Base-by-base conservation (phyloP, 202 grass and related monocot species). In the Setaria viridis region DNA sequence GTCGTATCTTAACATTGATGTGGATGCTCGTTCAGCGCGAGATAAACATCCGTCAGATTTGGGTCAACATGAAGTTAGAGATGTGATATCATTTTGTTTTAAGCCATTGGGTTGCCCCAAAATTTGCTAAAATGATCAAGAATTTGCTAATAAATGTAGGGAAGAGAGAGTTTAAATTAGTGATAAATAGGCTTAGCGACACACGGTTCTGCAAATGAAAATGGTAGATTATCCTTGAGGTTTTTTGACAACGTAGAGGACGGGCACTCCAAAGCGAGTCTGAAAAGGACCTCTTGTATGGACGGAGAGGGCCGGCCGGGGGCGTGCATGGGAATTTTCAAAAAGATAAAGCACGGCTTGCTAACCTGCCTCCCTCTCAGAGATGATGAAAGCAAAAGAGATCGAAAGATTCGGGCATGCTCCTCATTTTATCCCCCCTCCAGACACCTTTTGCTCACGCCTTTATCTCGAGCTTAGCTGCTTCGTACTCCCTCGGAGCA, bases 261-360 rank as follows among this genome's bases (percentile, higher is more conserved):
- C 62, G 51, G 51, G n/a, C 43, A 41, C 42, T 67, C 20, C 82
- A 93, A 85, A 91, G 79, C 56, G 33, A 19, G 50, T 9, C 33
- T 60, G 35, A 39, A 87, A 91, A 87, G 64, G 88, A 65, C 11
- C 54, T 51, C 89, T 39, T 80, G 74, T 79, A 84, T 60, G 87
- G 37, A 84, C 5, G 47, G 57, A 43, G 65, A 85, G 35, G 25
- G 25, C 25, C 25, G 25, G 25, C 25, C 25, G 25, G 25, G 45
- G 42, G 51, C 74, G 71, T 87, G 87, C 82, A 82, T 90, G 62
- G 87, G 82, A 92, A 92, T 94, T 94, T 96, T 89, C 87, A 88
- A 97, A 96, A 94, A 62, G 87, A 80, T 85, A 90, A 88, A 88
- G 75, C 88, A 46, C 13, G 30, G 63, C 48, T 64, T 87, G 85